phyloP scores from a whole-genome alignment of 768 basidiomycete species.

The Kwoniella europaea region DNA sequence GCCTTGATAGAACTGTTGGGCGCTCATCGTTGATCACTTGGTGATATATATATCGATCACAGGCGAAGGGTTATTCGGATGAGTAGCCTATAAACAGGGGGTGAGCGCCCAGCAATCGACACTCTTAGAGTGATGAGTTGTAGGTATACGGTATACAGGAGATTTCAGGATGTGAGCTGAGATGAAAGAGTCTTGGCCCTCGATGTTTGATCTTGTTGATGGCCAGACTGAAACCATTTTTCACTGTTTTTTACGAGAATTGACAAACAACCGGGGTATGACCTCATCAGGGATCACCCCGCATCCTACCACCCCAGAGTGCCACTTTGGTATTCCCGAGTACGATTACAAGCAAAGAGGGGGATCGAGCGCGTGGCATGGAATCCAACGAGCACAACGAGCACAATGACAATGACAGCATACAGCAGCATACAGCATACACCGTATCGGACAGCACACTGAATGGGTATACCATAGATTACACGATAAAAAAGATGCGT shows the following conservation, averaged over 20 bases:
- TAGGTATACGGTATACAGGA: neutral
- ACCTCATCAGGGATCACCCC: neutral
- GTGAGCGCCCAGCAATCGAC: neutral
- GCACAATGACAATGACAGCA: neutral
- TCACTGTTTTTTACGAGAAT: neutral
- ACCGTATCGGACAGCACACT: too few relatives aligned
- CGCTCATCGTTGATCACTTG: conserved; percentile 26
- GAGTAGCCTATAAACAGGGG: neutral
- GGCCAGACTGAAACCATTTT: neutral
- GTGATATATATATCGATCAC: neutral
- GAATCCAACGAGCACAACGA: neutral
- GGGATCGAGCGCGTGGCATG: neutral
- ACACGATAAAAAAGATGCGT: neutral
- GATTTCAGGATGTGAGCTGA: neutral
- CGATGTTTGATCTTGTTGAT: neutral
- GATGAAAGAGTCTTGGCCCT: neutral
- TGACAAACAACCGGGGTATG: neutral
- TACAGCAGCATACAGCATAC: neutral
- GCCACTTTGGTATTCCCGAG: neutral
- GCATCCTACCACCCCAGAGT: neutral
- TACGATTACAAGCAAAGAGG: neutral
- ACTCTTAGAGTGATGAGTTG: neutral
- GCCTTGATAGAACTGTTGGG: conserved; percentile 39
- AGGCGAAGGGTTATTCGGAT: too few relatives aligned
- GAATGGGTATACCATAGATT: neutral